Percentiles rank a stretch among this genome's conserved stretches.
Evolutionary conservation across 768 basidiomycete species (phyloP).

Genomic region (Hericium alpestre): DNA sequence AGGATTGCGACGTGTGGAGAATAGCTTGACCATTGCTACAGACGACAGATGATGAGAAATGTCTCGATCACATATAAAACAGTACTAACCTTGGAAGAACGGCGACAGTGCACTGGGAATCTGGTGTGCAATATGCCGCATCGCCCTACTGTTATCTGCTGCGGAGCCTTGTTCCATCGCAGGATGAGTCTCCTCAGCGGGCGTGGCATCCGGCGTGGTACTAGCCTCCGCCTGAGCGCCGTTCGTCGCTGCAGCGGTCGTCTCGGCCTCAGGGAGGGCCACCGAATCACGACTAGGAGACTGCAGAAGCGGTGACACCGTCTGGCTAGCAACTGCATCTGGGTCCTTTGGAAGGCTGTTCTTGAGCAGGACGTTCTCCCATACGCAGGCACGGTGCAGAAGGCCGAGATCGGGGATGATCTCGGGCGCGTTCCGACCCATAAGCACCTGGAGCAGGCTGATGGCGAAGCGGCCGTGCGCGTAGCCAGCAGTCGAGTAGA

Average conservation of each 20-base stretch:
- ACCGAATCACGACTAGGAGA: constrained; percentile 34
- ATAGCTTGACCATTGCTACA: constrained; percentile 76
- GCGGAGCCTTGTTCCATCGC: constrained; percentile 33
- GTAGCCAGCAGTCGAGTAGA: constrained; percentile 76
- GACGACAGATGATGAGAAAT: neutral
- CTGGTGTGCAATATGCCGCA: constrained; percentile 73
- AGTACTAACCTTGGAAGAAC: constrained; percentile 73
- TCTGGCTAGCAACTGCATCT: constrained; percentile 30
- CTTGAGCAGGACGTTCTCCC: constrained; percentile 80
- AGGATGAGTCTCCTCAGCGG: constrained; percentile 6
- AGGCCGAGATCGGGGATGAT: constrained; percentile 65
- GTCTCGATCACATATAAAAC: neutral
- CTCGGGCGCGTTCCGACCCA: constrained; percentile 48
- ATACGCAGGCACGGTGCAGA: constrained; percentile 72
- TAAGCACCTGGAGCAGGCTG: constrained; percentile 63
- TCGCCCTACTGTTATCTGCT: constrained; percentile 60
- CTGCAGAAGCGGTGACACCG: constrained; percentile 36
- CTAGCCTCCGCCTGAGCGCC: constrained; percentile 12
- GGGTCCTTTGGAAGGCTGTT: constrained; percentile 32
- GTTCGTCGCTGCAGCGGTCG: constrained; percentile 8
- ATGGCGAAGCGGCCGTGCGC: constrained; percentile 71
- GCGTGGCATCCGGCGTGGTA: constrained; percentile 12
- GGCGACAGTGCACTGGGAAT: constrained; percentile 67
- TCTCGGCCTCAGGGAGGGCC: constrained; percentile 20
- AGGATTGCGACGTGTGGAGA: constrained; percentile 69